Percentiles rank a stretch among this genome's conserved stretches.
These are phyloP conservation scores for Pharnaceum exiguum DNA, from an alignment of 148 eudicot genomes.

Conservation along the genomic window DNA sequence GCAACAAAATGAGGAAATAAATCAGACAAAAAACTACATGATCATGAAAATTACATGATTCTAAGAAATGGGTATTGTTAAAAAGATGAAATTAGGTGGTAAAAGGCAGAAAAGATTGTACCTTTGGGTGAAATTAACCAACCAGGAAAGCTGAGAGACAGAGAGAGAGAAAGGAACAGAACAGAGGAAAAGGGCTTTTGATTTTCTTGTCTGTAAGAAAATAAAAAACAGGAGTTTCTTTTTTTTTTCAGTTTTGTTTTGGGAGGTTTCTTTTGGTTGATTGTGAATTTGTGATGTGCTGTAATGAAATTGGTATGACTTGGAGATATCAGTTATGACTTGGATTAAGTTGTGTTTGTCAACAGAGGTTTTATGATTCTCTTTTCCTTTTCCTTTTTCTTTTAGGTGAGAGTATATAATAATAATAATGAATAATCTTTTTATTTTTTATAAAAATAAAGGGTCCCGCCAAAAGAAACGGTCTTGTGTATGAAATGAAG, in stretches of 20 bases:
- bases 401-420: too few relatives aligned
- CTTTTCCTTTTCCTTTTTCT: too few relatives aligned
- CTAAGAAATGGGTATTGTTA: too few relatives aligned
- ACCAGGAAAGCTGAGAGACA: background rate
- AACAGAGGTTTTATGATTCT: background rate
- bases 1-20: background rate
- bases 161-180: background rate
- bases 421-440: too few relatives aligned
- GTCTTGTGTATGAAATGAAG: background rate
- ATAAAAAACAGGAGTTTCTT: background rate
- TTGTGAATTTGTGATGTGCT: background rate
- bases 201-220: background rate
- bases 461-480: slow-evolving; percentile 29
- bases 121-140: slow-evolving; percentile 6
- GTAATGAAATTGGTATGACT: background rate
- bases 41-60: too few relatives aligned
- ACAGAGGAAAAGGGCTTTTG: background rate
- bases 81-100: too few relatives aligned
- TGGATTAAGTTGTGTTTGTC: slow-evolving; percentile 25
- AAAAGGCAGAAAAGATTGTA: background rate
- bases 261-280: background rate
- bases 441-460: too few relatives aligned
- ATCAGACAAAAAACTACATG: too few relatives aligned
- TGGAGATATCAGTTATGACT: slow-evolving; percentile 14
- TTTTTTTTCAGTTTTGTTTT: background rate